Conservation (phyloP, 2,329 filamentous ascomycete genomes). For the Botrytis galanthina region DNA sequence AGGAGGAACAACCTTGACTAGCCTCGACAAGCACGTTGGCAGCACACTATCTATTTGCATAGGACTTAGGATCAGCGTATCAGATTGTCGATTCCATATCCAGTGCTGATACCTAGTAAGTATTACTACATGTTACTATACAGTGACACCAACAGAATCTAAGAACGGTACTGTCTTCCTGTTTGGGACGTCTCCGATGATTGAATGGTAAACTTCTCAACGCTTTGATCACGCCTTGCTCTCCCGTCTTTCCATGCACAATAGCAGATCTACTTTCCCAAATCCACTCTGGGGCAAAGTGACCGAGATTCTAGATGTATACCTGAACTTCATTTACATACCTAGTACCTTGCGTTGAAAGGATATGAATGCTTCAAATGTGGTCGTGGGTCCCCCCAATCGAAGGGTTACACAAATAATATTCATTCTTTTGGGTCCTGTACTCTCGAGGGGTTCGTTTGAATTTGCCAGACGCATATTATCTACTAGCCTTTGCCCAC, state of each 20-base stretch:
- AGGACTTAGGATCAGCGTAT: constrained; percentile 1
- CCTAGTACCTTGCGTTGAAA: not conserved
- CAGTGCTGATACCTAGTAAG: not conserved
- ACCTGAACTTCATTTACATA: constrained; percentile 4
- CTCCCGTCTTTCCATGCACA: constrained; percentile 8
- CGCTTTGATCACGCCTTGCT: constrained; percentile 2
- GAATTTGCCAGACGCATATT: not conserved
- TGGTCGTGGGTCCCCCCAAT: not conserved
- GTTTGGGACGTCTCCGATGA: not conserved
- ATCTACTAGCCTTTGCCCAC: not conserved
- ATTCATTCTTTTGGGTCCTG: not conserved
- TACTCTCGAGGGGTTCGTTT: not conserved
- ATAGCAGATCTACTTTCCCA: constrained; percentile 3
- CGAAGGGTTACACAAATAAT: constrained; percentile 1
- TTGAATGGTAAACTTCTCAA: not conserved
- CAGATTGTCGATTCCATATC: not conserved
- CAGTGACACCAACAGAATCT: not conserved
- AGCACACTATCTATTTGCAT: not conserved
- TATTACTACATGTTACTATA: not conserved
- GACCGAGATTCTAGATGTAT: constrained; percentile 7
- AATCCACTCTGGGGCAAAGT: constrained; percentile 3
- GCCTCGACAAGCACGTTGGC: not conserved
- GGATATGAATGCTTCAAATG: constrained; percentile 13
- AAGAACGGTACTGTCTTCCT: not conserved
- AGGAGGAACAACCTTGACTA: not conserved